Evolutionary conservation across 495 filamentous ascomycete genomes (phyloP), one percentile per base, ranked within the genome.

Genomic region (Aspergillus olivimuriae): DNA sequence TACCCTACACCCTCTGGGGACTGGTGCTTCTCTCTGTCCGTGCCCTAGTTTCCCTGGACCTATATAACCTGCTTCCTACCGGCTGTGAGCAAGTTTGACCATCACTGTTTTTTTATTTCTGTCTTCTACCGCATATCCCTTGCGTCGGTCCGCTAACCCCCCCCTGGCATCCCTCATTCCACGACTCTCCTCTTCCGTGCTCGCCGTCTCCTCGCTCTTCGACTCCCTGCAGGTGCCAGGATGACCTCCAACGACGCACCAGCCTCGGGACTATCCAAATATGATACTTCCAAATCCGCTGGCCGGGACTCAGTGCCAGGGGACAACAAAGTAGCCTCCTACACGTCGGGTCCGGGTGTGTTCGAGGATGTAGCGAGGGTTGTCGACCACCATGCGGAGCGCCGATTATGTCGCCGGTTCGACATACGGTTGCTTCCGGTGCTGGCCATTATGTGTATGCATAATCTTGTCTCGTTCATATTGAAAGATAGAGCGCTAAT

Each of bases 371-470:
- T 68, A 34, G 61, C 60, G 7, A 55, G 53, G 2, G 61, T 66
- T 6, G 53, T 69, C 2, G 66, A 72, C 43, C 65, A 68, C 39
- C 57, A 69, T 41, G 78, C 80, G 12, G 81, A 85, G 52, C 72
- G 69, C 35, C 72, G 73, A n/a, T 65, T 84, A 18, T 81, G 78
- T 45, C 75, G 77, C 48, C 78, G 76, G 39, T 83, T 84, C 40
- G 81, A 85, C 51, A 53, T 78, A 38, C 74, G 78, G 20, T 56
- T 85, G 32, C 59, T 85, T 9, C 81, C 81, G 0, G 72, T 83
- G 3, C 51, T 85, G 34, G 81, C 81, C 19, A 32, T 80, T 1
- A 85, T 85, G 81, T 81, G 75, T 73, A 56, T 53, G 67, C 57
- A 54, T 43, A 41, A n/a, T 15, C 31, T 21, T 2, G 16, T 18